phyloP scores from a whole-genome alignment of 2,329 filamentous ascomycete species.

The Graphiopsis chlorocephala region DNA sequence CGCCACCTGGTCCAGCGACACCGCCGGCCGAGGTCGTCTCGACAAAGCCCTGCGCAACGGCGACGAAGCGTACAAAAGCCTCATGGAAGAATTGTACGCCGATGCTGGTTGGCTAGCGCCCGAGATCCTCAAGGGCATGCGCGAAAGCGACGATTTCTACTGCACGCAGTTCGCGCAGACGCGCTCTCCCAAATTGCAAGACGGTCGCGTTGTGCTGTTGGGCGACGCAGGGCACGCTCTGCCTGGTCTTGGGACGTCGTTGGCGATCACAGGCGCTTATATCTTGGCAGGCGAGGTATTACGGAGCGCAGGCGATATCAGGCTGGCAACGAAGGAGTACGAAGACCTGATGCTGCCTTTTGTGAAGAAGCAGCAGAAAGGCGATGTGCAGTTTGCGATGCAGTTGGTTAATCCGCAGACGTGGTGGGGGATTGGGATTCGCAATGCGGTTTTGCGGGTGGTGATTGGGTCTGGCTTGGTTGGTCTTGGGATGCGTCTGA shows the following conservation, averaged over 20 bases:
- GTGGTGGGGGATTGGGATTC: constrained; percentile 27
- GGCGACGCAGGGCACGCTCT: constrained; percentile 27
- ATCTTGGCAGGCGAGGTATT: constrained; percentile 29
- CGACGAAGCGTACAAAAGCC: constrained; percentile 21
- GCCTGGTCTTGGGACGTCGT: constrained; percentile 25
- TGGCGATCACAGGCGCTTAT: constrained; percentile 28
- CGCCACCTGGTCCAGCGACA: constrained; percentile 19
- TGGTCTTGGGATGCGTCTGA: constrained; percentile 14
- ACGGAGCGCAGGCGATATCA: constrained; percentile 10
- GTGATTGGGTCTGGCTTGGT: constrained; percentile 19
- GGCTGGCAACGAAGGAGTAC: constrained; percentile 21
- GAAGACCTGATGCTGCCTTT: constrained; percentile 22
- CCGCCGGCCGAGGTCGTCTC: constrained; percentile 29
- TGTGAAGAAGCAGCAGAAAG: constrained; percentile 21
- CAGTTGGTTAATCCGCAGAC: constrained; percentile 34
- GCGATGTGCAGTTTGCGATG: constrained; percentile 1
- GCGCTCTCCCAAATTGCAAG: constrained; percentile 34
- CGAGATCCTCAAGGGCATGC: constrained; percentile 39
- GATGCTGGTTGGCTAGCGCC: constrained; percentile 33
- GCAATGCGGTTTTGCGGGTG: constrained; percentile 23
- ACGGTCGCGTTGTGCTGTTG: constrained; percentile 29
- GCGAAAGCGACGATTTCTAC: constrained; percentile 29
- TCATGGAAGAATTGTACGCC: constrained; percentile 26
- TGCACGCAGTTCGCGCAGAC: constrained; percentile 28
- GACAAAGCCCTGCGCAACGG: constrained; percentile 32